A percentile compares a stretch with the other conserved stretches of the same genome.
Conservation (phyloP, 2,329 filamentous ascomycete genomes). For the Trichoderma lentiforme region DNA sequence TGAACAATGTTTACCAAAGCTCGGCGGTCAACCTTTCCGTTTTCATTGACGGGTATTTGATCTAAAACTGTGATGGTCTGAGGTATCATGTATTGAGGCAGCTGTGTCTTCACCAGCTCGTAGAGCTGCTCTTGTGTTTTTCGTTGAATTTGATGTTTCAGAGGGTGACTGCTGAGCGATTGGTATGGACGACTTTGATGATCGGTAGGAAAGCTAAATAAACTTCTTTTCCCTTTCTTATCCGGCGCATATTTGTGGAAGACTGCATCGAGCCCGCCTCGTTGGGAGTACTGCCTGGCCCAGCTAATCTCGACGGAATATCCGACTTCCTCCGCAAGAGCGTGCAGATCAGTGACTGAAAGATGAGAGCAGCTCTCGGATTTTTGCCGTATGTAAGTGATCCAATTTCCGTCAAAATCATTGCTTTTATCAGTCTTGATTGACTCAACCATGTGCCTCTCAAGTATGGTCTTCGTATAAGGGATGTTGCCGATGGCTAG, state of each 20-base stretch:
- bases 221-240: not conserved
- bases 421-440: not conserved
- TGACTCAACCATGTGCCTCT: not conserved
- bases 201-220: not conserved
- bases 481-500: not conserved
- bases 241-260: not conserved
- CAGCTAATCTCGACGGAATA: not conserved
- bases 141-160: not conserved
- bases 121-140: not conserved
- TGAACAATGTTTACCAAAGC: not conserved
- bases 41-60: not conserved
- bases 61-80: not conserved
- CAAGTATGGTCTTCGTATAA: not conserved
- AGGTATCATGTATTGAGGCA: not conserved
- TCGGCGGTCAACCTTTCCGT: not conserved
- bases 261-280: not conserved
- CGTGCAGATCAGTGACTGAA: not conserved
- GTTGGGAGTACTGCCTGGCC: not conserved
- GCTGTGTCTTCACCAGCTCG: not conserved
- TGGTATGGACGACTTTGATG: not conserved
- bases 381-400: not conserved
- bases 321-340: not conserved
- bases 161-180: not conserved
- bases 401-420: not conserved
- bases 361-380: not conserved